Percentiles rank a stretch among this genome's conserved stretches.
Evolutionary conservation across 768 basidiomycete species (phyloP).

Genomic region (Boletus eberwhitei): DNA sequence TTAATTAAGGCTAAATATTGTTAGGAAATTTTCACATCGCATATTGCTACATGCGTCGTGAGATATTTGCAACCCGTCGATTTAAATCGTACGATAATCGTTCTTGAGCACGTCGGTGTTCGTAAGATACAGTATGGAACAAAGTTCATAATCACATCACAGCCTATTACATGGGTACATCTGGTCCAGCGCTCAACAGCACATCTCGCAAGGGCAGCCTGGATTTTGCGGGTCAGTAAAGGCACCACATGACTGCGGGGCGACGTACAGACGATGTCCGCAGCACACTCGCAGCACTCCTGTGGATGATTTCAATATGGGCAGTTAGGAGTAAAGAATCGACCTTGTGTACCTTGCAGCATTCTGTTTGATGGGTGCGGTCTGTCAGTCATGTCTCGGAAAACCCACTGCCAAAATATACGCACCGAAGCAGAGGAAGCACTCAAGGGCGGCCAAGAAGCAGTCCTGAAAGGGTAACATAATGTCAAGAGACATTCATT

Average conservation of each 20-base stretch:
- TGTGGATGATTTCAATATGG: constrained; percentile 21
- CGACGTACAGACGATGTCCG: constrained; percentile 66
- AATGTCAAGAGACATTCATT: background rate
- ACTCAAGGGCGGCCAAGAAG: constrained; percentile 55
- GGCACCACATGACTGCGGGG: background rate
- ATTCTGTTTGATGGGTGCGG: constrained; percentile 39
- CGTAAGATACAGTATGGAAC: constrained; percentile 13
- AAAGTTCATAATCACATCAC: background rate
- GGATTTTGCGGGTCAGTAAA: background rate
- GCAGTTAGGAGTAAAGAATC: background rate
- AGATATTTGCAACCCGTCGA: background rate
- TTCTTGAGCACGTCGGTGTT: background rate
- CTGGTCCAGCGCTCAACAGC: constrained; percentile 43
- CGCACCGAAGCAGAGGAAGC: constrained; percentile 75
- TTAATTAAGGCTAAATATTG: no score
- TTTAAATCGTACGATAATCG: background rate
- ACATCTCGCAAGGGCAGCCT: constrained; percentile 84
- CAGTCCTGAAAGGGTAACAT: constrained; percentile 49
- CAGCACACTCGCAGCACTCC: constrained; percentile 70
- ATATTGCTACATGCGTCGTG: no score
- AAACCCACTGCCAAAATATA: background rate
- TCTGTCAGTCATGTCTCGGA: background rate
- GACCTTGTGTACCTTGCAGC: constrained; percentile 54
- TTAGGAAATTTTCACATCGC: no score
- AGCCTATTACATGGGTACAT: constrained; percentile 1